Evolutionary conservation across 306 rosid species (phyloP), one percentile per base, ranked within the genome.

Genomic region (Datisca glomerata): DNA sequence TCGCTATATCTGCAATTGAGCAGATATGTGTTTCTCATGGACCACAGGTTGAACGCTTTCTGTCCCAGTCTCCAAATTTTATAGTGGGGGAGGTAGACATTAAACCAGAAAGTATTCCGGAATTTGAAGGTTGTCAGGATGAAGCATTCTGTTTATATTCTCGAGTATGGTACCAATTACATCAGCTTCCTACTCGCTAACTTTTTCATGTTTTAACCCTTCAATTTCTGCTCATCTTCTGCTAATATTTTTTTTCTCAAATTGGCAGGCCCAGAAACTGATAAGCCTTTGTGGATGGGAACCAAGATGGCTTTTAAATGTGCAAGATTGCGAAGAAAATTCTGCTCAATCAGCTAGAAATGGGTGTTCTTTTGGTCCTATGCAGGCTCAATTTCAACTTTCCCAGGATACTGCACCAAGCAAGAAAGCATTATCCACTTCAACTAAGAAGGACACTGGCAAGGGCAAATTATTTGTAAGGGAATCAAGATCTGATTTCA

Each of bases 231-330:
- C 58, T 71, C 49, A 24, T 56, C 18, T 44, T 71, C 60, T 59
- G 36, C 45, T 33, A 14, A 7, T 35, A 32, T 1, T 43, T 13
- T 32, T 48, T 63, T n/a, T 64, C 47, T 51, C 57, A 32, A 24
- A 21, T 61, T 68, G 57, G 45, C 71, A 91, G 98, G 84, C 98
- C 14, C 98, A 91, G 64, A 84, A 72, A 73, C 81, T 91, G 46
- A 80, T 91, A 73, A 85, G 98, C 59, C 84, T 91, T 53, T 91
- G 98, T 56, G 98, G 98, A 24, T 91, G 98, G 98, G 98, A 91
- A 75, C 92, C 96, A 20, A 62, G 96, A 56, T 91, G 98, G 98
- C 81, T 68, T 60, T 67, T 78, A 49, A 81, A 91, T 55, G 72
- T 75, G 60, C 98, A 80, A 64, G 98, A 91, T 55, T 91, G 83